Percentiles rank a stretch among this genome's conserved stretches.
Conservation (phyloP, 2,329 filamentous ascomycete species). For the Fusarium dimerum region DNA sequence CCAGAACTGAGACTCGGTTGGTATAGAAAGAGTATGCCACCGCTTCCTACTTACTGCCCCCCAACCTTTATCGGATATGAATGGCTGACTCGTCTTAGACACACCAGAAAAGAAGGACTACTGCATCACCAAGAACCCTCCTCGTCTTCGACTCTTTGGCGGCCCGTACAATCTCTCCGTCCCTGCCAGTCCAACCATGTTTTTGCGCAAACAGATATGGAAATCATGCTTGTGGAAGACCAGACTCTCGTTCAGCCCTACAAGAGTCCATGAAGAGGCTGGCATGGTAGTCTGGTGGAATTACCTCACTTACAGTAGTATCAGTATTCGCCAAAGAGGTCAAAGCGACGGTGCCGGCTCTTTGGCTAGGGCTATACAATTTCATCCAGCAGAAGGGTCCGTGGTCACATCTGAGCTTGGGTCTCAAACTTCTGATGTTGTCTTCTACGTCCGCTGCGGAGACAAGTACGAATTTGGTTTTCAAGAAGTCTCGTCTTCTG, state of each 20-base stretch:
- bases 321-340: background rate
- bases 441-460: background rate
- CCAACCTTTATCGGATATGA: background rate
- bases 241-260: background rate
- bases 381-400: background rate
- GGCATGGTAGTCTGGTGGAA: background rate
- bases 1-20: background rate
- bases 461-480: background rate
- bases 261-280: background rate
- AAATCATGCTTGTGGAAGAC: background rate
- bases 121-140: background rate
- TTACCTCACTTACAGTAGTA: background rate
- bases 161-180: background rate
- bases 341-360: background rate
- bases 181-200: background rate
- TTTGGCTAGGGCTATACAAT: background rate
- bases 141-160: background rate
- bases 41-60: background rate
- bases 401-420: background rate
- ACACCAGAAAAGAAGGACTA: background rate
- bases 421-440: background rate
- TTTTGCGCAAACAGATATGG: background rate
- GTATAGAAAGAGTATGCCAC: background rate
- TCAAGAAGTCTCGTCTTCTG: background rate
- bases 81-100: background rate